phyloP scores from a whole-genome alignment of 305 asterid genomes.

The Fraxinus paxiana region DNA sequence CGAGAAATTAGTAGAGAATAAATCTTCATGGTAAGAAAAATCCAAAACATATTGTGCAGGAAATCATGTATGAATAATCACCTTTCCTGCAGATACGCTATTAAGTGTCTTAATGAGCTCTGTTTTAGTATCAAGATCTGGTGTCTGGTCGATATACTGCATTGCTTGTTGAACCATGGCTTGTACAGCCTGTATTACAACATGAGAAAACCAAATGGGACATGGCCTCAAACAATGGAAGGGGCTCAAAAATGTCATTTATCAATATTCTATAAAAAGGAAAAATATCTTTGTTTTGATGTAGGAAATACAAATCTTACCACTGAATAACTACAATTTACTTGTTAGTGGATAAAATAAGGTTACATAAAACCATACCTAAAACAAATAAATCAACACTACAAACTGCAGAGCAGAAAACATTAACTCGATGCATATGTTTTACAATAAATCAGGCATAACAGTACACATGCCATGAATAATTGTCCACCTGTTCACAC shows the following conservation, averaged over 20 bases:
- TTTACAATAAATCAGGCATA: background rate
- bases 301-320: background rate
- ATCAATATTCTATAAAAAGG: background rate
- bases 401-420: background rate
- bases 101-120: conserved; percentile 85
- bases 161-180: conserved; percentile 96
- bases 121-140: conserved; percentile 73
- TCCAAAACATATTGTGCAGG: background rate
- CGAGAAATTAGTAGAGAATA: conserved; percentile 2
- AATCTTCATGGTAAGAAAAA: conserved; percentile 14
- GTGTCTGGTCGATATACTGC: conserved; percentile 89
- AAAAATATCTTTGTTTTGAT: background rate
- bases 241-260: conserved; percentile 2
- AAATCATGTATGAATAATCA: conserved; percentile 15
- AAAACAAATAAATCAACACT: background rate
- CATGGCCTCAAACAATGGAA: conserved; percentile 16
- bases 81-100: conserved; percentile 93
- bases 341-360: background rate
- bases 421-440: background rate
- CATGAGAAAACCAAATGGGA: conserved; percentile 12
- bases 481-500: background rate
- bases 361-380: background rate
- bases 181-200: conserved; percentile 72
- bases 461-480: background rate
- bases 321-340: background rate